Evolutionary conservation across 805 yeast species (phyloP).

Genomic region (Saccharomyces eubayanus): DNA sequence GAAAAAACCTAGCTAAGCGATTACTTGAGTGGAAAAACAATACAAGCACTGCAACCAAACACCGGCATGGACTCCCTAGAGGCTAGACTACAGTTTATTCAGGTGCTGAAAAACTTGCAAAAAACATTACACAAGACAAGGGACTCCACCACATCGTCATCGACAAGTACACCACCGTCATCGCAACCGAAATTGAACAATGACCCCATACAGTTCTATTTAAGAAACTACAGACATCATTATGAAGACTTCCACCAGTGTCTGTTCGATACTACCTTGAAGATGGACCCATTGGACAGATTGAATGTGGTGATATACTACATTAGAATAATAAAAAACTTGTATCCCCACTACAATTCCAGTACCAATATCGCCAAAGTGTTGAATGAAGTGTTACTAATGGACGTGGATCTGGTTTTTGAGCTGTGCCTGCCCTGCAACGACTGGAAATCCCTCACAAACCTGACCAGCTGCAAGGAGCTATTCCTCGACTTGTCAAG

Average conservation of each 20-base stretch:
- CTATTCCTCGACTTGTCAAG: slow-evolving; percentile 3
- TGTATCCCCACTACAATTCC: slow-evolving; percentile 14
- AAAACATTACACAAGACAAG: slow-evolving; percentile 45
- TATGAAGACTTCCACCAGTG: slow-evolving; percentile 31
- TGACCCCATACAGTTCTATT: slow-evolving; percentile 27
- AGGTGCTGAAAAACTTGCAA: slow-evolving; percentile 52
- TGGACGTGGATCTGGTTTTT: slow-evolving; percentile 5
- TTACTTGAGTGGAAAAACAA: not conserved
- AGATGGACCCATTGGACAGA: slow-evolving; percentile 28
- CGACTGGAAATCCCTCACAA: slow-evolving; percentile 17
- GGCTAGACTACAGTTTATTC: slow-evolving; percentile 67
- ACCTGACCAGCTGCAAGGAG: slow-evolving; percentile 13
- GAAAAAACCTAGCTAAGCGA: not conserved
- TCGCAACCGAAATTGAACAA: slow-evolving; percentile 49
- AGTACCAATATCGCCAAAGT: not conserved
- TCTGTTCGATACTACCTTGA: slow-evolving; percentile 22
- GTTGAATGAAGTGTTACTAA: not conserved
- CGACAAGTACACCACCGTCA: slow-evolving; percentile 64
- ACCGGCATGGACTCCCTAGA: slow-evolving; percentile 77
- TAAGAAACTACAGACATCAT: slow-evolving; percentile 22
- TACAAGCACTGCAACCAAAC: not conserved
- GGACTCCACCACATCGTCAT: slow-evolving; percentile 33
- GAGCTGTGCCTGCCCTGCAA: slow-evolving; percentile 14
- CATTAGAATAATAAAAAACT: slow-evolving; percentile 21
- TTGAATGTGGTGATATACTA: slow-evolving; percentile 22